Base-by-base conservation (phyloP, 73 alveolate genomes). In the Strombidium stylifer region DNA sequence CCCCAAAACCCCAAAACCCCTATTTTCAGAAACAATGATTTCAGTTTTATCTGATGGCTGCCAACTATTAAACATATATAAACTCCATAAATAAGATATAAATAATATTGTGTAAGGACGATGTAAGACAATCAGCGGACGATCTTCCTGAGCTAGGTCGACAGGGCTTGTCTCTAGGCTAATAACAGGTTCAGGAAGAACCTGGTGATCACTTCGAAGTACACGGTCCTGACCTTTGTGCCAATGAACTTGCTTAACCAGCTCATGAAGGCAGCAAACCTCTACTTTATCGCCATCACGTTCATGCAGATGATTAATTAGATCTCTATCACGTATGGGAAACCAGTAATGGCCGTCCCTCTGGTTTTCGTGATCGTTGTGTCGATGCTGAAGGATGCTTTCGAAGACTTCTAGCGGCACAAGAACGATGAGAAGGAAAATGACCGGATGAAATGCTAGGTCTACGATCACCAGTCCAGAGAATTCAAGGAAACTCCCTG, bases 171-270 rank as follows among this genome's bases (percentile, higher is more conserved):
- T n/a, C n/a, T n/a, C n/a, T n/a, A n/a, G n/a, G n/a, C n/a, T n/a
- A n/a, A n/a, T n/a, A n/a, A n/a, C n/a, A n/a, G 74, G 3, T 67
- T 67, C 37, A 57, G 16, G 10, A 52, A 59, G 41, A 85, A 85
- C 69, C 26, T 46, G 16, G 73, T 85, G 37, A 31, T 54, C 10
- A 85, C 95, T 14, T 49, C 89, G 18, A 85, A 85, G 50, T 81
- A 81, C 57, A 81, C 79, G 23, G 40, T 46, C 15, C 19, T 60
- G 21, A 72, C 68, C 62, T 81, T 81, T 27, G 42, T 82, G 16
- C 98, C 98, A 7, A 87, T 84, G 89, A 83, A 87, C 25, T 77
- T 91, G 54, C 73, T 77, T 45, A 92, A 86, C 55, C 82, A 91
- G 73, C 87, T 91, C 66, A 82, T 93, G 1, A 91, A 91, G 69